These are phyloP conservation scores for Corrigiola litoralis DNA, from an alignment of 179 eudicot genomes.

Conservation along the genomic window DNA sequence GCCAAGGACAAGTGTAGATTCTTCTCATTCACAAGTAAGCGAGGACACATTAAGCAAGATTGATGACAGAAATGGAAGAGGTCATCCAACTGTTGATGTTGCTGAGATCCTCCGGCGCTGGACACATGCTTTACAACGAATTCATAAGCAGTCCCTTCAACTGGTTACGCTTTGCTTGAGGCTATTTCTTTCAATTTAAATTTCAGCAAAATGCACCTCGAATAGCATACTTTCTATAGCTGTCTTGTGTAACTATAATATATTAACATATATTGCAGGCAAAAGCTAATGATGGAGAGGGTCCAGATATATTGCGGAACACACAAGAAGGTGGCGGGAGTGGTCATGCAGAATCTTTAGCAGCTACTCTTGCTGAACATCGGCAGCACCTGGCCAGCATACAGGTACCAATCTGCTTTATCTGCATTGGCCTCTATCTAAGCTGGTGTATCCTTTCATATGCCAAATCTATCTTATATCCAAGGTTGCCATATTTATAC, in stretches of 20 bases:
- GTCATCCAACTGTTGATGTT: conserved; percentile 84
- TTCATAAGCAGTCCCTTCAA: conserved; percentile 92
- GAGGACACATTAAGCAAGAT: conserved; percentile 47
- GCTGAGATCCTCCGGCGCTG: conserved; percentile 94
- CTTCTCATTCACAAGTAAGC: conserved; percentile 37
- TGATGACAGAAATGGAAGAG: conserved; percentile 77
- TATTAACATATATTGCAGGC: conserved; percentile 42
- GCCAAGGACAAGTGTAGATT: conserved; percentile 32
- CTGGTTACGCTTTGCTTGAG: conserved; percentile 44
- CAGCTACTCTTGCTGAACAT: conserved; percentile 89
- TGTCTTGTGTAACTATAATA: neutral
- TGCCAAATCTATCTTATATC: neutral
- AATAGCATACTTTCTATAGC: neutral
- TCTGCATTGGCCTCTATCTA: neutral
- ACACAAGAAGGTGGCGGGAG: conserved; percentile 57
- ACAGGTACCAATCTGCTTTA: conserved; percentile 46
- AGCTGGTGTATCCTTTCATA: neutral
- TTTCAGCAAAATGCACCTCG: neutral
- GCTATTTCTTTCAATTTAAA: neutral
- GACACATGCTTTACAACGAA: conserved; percentile 97
- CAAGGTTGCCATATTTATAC: conserved; percentile 8
- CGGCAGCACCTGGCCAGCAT: conserved; percentile 90
- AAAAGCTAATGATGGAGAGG: conserved; percentile 94
- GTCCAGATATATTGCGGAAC: conserved; percentile 87
- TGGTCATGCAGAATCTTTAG: conserved; percentile 89